These are phyloP conservation scores for Elaeis oleifera DNA, from an alignment of 202 grass and related monocot species.

Conservation along the genomic window DNA sequence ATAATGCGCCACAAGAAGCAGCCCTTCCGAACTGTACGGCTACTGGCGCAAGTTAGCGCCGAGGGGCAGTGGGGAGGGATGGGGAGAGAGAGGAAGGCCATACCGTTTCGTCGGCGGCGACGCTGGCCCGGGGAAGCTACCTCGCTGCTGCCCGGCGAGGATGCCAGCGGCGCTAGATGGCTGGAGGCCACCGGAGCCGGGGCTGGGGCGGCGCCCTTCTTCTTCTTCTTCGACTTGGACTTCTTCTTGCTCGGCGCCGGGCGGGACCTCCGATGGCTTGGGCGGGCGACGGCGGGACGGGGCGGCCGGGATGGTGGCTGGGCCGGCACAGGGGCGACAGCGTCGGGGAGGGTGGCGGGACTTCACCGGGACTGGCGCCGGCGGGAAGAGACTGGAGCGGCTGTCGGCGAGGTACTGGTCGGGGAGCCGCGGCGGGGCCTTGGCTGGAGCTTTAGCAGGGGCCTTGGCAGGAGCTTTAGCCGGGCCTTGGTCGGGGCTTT, in stretches of 20 bases:
- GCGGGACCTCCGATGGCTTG: slow-evolving; percentile 40
- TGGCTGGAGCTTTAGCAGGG: neutral
- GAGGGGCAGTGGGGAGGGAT: too few relatives aligned
- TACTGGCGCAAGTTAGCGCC: too few relatives aligned
- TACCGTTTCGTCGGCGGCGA: slow-evolving; percentile 37
- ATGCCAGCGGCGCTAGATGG: slow-evolving; percentile 22
- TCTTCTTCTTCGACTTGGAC: slow-evolving; percentile 36
- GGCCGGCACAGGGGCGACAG: slow-evolving; percentile 2
- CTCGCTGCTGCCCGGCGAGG: slow-evolving; percentile 8
- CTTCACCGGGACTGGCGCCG: neutral
- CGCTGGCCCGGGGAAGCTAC: slow-evolving; percentile 19
- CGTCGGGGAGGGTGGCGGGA: slow-evolving; percentile 12
- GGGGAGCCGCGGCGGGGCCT: slow-evolving; percentile 23
- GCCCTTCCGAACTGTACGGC: too few relatives aligned
- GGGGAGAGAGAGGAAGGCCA: neutral
- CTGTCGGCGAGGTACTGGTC: neutral
- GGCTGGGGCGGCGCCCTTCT: slow-evolving; percentile 49
- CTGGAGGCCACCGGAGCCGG: slow-evolving; percentile 28
- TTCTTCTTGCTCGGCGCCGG: slow-evolving; percentile 41
- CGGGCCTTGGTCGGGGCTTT: slow-evolving; percentile 10
- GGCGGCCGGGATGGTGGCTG: neutral
- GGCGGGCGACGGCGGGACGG: slow-evolving; percentile 24
- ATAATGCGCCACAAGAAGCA: too few relatives aligned
- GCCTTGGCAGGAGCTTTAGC: slow-evolving; percentile 6
- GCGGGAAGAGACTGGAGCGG: neutral